Evolutionary conservation across 345 rosid species (phyloP), one percentile per base, ranked within the genome.

Genomic region (Jatropha curcas): DNA sequence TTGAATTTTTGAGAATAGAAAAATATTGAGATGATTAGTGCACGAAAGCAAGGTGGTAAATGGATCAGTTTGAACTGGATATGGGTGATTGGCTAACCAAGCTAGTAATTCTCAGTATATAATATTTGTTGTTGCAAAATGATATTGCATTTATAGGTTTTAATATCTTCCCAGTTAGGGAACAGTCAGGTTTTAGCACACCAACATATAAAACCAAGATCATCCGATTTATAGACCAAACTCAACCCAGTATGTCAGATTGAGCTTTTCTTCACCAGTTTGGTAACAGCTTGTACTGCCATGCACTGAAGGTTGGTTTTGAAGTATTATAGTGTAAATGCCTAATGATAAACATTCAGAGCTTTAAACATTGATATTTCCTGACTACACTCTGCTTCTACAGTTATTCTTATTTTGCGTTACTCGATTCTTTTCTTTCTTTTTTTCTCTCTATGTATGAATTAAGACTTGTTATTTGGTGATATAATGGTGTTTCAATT

Each of bases 351-450:
- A 62, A 41, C 45, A 22, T 39, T 62, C 14, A 34, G 20, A 28
- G 51, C 28, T 64, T 24, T n/a, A n/a, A n/a, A n/a, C n/a, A n/a
- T 50, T 65, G 56, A 65, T 45, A 27, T 67, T 51, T 20, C 60
- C 30, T 50, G 71, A 20, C 31, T 51, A 33, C 19, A 5, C 17
- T 66, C 70, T 66, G 70, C 41, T 66, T 66, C 28, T 66, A 48
- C 34, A 48, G 35, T 66, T 66, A 17, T n/a, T 66, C 3, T 30
- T 19, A 66, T 65, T 24, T 30, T 13, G 55, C 34, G 16, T 22
- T 19, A 16, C 56, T 45, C 34, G 24, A 13, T 48, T 65, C 14
- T 35, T 35, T 61, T 22, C 27, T 43, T 22, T 39, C 30, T 31
- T 41, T 6, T 37, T 24, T 28, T 17, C 20, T 31, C 17, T 57